These are phyloP conservation scores for Bipolaris zeicola DNA, from an alignment of 2,329 filamentous ascomycete species.

Conservation along the genomic window DNA sequence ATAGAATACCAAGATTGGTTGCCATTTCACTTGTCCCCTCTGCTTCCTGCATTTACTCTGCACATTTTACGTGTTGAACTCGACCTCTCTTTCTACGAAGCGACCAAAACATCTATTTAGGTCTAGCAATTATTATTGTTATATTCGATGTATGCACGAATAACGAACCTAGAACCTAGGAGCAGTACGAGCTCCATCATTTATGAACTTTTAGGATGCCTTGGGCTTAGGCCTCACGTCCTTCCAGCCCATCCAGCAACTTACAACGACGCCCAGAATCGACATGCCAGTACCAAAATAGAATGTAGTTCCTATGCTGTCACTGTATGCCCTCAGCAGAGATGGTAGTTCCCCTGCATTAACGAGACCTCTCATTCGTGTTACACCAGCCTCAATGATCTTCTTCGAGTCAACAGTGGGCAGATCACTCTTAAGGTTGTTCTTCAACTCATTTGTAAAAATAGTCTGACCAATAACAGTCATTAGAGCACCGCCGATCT, in stretches of 20 bases:
- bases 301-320: not conserved
- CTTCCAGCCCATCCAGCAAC: not conserved
- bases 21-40: no score
- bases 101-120: no score
- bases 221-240: not conserved
- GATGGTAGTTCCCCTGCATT: not conserved
- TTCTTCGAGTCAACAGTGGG: not conserved
- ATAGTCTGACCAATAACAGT: constrained; percentile 25
- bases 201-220: not conserved
- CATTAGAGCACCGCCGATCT: constrained; percentile 32
- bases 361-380: not conserved
- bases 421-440: not conserved
- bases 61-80: no score
- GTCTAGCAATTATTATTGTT: no score
- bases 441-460: constrained; percentile 5
- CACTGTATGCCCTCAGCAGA: not conserved
- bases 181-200: no score
- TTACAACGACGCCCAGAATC: not conserved
- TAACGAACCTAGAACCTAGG: not conserved
- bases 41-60: no score
- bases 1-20: no score
- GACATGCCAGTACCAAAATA: not conserved
- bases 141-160: not conserved
- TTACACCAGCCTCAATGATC: not conserved
- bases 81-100: no score